Evolutionary conservation across 257 asterid genomes (phyloP), one percentile per base, ranked within the genome.

Genomic region (Nicotiana obtusifolia): DNA sequence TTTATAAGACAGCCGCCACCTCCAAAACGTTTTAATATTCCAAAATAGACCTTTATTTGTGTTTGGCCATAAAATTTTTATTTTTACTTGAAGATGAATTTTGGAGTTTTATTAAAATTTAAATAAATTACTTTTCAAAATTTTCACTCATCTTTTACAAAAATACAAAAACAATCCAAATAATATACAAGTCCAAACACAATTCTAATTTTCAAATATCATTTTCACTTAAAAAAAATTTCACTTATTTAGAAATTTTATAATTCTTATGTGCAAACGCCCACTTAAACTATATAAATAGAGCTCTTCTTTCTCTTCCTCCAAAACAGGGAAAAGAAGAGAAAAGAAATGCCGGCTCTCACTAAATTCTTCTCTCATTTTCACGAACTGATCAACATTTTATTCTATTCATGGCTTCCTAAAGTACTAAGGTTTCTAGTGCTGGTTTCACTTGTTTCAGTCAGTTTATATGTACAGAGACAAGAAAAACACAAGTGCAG

Each of bases 341-440:
- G 19, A 75, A 37, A 52, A n/a, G 59, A 77, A 28, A 89, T 88
- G 92, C 64, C 73, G 77, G 57, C 93, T 17, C 47, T 88, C 31
- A 83, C 89, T 49, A 92, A 82, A 57, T 66, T 85, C 41, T 67
- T 83, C 80, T 77, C 88, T 8, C 85, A 60, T 82, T 57, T 80
- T 28, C 69, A 82, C 16, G 75, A 82, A 82, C 66, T 57, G 9
- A 54, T 88, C 8, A 76, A 86, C 14, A 37, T 24, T 7, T 84
- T 81, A 77, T 83, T 83, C 85, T 82, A 77, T 31, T 64, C 31
- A 15, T 57, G 84, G 31, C 85, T 93, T 11, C 97, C 93, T 16
- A 88, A 89, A 37, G 17, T 83, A 5, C 66, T 90, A 77, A 82
- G 87, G 22, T 52, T 92, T 6, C 30, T 86, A 52, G 10, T 89